Percentiles rank a stretch among this genome's conserved stretches.
phyloP scores from a whole-genome alignment of 2,329 filamentous ascomycete species.

The Aspergillus transmontanensis region DNA sequence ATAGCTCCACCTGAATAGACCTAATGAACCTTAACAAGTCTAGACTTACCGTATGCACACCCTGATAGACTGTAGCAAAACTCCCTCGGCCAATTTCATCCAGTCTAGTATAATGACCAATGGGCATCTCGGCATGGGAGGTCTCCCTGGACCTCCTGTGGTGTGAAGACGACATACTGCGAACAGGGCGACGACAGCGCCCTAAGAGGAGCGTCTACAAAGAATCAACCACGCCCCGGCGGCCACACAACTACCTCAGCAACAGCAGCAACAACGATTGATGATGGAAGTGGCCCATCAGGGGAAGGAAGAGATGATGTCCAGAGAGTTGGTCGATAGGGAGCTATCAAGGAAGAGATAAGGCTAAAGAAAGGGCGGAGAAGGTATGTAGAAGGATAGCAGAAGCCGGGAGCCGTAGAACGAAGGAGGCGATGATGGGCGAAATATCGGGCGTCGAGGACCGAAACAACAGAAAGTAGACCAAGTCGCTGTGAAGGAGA shows the following conservation, averaged over 20 bases:
- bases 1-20: background rate
- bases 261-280: conserved; percentile 27
- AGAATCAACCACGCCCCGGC: conserved; percentile 27
- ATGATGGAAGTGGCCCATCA: conserved; percentile 37
- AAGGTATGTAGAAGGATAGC: conserved; percentile 6
- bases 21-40: background rate
- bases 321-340: conserved; percentile 12
- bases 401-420: conserved; percentile 21
- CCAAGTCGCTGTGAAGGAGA: background rate
- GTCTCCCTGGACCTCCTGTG: conserved; percentile 43
- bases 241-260: conserved; percentile 42
- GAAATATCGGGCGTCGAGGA: background rate
- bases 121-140: conserved; percentile 41
- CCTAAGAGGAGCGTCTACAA: conserved; percentile 18
- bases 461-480: background rate
- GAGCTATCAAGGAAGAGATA: conserved; percentile 16
- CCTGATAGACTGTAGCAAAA: conserved; percentile 93
- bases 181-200: conserved; percentile 20
- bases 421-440: conserved; percentile 11
- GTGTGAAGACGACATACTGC: conserved; percentile 48
- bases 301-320: conserved; percentile 24
- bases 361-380: conserved; percentile 3
- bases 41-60: conserved; percentile 73
- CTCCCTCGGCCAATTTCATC: conserved; percentile 95
- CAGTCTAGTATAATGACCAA: conserved; percentile 80